A percentile compares a stretch with the other conserved stretches of the same genome.
phyloP scores from a whole-genome alignment of 2,329 filamentous ascomycete genomes.

The Pestalotiopsis fici region DNA sequence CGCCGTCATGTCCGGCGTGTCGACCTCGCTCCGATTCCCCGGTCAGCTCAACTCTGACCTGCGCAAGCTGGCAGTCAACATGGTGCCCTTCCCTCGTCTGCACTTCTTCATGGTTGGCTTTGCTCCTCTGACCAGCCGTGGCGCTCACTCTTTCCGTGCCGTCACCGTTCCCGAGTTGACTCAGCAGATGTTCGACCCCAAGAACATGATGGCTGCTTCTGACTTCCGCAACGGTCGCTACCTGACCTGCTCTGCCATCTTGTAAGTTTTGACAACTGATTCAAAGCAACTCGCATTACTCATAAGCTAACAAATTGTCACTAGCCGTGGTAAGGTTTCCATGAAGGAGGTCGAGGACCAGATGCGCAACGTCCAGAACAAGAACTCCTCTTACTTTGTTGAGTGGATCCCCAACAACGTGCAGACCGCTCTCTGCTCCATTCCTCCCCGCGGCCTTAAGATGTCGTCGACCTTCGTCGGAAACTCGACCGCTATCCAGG shows the following conservation, averaged over 20 bases:
- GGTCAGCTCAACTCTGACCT: slow-evolving; percentile 99
- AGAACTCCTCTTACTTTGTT: slow-evolving; percentile 99
- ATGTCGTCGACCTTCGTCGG: slow-evolving; percentile 99
- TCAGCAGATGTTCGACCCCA: slow-evolving; percentile 99
- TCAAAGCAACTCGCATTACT: slow-evolving; percentile 26
- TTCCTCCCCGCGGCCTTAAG: slow-evolving; percentile 95
- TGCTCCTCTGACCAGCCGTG: slow-evolving; percentile 92
- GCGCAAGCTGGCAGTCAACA: slow-evolving; percentile 99
- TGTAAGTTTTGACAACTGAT: slow-evolving; percentile 54
- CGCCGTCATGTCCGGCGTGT: slow-evolving; percentile 99
- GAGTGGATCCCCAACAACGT: slow-evolving; percentile 99
- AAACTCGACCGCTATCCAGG: slow-evolving; percentile 99
- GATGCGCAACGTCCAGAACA: slow-evolving; percentile 99
- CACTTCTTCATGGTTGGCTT: slow-evolving; percentile 99
- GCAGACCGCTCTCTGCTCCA: slow-evolving; percentile 98
- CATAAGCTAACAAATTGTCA: background rate
- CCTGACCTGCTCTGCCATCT: slow-evolving; percentile 99
- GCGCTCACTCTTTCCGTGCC: slow-evolving; percentile 93
- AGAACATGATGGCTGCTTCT: slow-evolving; percentile 99
- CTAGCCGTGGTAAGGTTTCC: slow-evolving; percentile 93
- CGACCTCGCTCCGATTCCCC: slow-evolving; percentile 97
- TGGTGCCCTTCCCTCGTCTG: slow-evolving; percentile 99
- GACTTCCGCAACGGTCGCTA: slow-evolving; percentile 99
- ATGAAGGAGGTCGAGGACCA: slow-evolving; percentile 99
- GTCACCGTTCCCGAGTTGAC: slow-evolving; percentile 97